Percentiles rank a stretch among this genome's conserved stretches.
Evolutionary conservation across 192 early-diverging fungal genomes (phyloP).

Genomic region (Obelidium mucronatum): DNA sequence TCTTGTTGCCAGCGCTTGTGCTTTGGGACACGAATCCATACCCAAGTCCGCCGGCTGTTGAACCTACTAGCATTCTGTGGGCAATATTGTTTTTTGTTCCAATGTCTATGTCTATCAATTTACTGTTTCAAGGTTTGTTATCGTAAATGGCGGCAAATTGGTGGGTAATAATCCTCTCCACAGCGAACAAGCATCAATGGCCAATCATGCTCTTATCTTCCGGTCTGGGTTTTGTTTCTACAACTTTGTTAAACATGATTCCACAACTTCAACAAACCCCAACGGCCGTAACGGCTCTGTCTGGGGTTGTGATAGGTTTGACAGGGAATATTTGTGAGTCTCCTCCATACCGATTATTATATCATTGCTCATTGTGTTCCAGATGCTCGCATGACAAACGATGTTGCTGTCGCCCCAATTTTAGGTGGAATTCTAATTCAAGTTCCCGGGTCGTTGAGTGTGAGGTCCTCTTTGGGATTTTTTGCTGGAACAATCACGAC

Average conservation of each 20-base stretch:
- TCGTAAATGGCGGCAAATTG: too few species aligned
- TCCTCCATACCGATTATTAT: background rate
- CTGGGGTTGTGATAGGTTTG: slow-evolving; percentile 81
- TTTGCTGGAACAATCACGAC: slow-evolving; percentile 32
- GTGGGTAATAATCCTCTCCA: too few species aligned
- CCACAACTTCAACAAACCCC: slow-evolving; percentile 52
- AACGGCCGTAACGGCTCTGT: slow-evolving; percentile 59
- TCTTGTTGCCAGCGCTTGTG: background rate
- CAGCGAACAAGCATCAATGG: slow-evolving; percentile 68
- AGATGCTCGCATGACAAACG: slow-evolving; percentile 73
- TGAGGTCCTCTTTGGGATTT: slow-evolving; percentile 67
- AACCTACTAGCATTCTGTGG: slow-evolving; percentile 47
- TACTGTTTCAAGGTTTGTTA: slow-evolving; percentile 68
- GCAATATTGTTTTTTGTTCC: slow-evolving; percentile 65
- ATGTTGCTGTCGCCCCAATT: slow-evolving; percentile 81
- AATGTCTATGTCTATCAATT: slow-evolving; percentile 55
- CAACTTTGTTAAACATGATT: slow-evolving; percentile 63
- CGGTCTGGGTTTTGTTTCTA: slow-evolving; percentile 73
- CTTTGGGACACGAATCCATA: slow-evolving; percentile 5
- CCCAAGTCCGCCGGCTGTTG: background rate
- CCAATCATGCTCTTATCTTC: slow-evolving; percentile 71
- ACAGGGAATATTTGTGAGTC: slow-evolving; percentile 67
- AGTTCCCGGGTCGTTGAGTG: slow-evolving; percentile 82
- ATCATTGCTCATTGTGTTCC: background rate
- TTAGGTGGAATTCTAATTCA: slow-evolving; percentile 83